These are phyloP conservation scores for Scleroderma citrinum DNA, from an alignment of 768 basidiomycete species.

Conservation along the genomic window DNA sequence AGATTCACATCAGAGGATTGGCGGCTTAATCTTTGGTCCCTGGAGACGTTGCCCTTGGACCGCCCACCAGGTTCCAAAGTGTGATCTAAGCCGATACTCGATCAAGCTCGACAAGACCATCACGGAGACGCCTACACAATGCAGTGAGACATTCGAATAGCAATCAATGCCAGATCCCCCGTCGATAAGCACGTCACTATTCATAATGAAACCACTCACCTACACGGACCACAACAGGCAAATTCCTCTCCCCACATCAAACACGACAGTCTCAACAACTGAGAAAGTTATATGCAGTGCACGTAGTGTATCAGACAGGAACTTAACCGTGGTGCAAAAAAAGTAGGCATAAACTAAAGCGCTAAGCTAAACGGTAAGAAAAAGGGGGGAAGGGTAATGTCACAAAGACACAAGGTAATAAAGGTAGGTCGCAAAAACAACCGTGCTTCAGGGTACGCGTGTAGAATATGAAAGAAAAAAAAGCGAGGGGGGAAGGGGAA, in stretches of 20 bases:
- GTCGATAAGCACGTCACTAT: too few relatives aligned
- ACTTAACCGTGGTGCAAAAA: background rate
- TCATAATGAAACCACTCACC: too few relatives aligned
- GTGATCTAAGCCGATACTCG: too few relatives aligned
- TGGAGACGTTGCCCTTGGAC: too few relatives aligned
- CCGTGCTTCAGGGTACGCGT: background rate
- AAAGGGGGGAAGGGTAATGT: background rate
- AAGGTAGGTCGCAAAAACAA: background rate
- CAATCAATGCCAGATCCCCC: too few relatives aligned
- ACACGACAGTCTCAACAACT: background rate
- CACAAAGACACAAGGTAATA: constrained; percentile 2
- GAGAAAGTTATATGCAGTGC: background rate
- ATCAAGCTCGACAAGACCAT: too few relatives aligned
- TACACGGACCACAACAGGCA: too few relatives aligned
- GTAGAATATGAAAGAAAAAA: background rate
- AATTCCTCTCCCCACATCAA: background rate
- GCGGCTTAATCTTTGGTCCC: too few relatives aligned
- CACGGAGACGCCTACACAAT: too few relatives aligned
- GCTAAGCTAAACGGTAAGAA: background rate
- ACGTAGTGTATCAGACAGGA: constrained; percentile 1
- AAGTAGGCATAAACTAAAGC: background rate
- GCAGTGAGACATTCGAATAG: too few relatives aligned
- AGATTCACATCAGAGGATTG: too few relatives aligned
- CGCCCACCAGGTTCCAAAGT: too few relatives aligned
- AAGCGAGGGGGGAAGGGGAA: background rate